A percentile compares a stretch with the other conserved stretches of the same genome.
Evolutionary conservation across 257 asterid species (phyloP).

Genomic region (Nicotiana benthamiana): DNA sequence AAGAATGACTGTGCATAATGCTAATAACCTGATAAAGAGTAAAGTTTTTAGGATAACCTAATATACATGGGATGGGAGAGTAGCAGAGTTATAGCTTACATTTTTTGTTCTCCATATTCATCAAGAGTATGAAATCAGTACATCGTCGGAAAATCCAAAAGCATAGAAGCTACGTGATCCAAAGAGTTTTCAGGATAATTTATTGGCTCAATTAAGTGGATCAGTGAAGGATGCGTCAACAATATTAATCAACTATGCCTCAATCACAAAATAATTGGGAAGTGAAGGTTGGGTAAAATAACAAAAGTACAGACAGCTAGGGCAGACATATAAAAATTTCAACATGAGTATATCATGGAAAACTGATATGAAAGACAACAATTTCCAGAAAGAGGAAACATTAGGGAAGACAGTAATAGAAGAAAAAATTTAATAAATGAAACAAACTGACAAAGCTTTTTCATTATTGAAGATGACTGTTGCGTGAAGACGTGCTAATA

Average conservation of each 20-base stretch:
- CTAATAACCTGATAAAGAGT: too few relatives aligned
- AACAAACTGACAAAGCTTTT: not conserved
- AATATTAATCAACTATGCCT: not conserved
- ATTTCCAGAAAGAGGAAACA: not conserved
- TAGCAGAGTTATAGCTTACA: not conserved
- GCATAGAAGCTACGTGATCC: not conserved
- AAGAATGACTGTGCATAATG: too few relatives aligned
- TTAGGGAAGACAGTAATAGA: not conserved
- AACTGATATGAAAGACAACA: not conserved
- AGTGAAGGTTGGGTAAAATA: not conserved
- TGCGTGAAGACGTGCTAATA: not conserved
- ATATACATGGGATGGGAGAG: not conserved
- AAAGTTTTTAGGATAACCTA: not conserved
- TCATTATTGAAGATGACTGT: not conserved
- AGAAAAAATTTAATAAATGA: not conserved
- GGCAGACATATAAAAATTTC: not conserved
- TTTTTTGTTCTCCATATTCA: not conserved
- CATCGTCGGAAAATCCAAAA: not conserved
- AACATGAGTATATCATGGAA: not conserved
- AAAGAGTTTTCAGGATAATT: not conserved
- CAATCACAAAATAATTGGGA: not conserved
- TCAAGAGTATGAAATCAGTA: not conserved
- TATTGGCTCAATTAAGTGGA: not conserved
- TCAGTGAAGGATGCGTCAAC: not conserved
- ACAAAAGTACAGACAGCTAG: not conserved